Conservation (phyloP, 192 early-diverging fungal genomes). For the Backusella circina region DNA sequence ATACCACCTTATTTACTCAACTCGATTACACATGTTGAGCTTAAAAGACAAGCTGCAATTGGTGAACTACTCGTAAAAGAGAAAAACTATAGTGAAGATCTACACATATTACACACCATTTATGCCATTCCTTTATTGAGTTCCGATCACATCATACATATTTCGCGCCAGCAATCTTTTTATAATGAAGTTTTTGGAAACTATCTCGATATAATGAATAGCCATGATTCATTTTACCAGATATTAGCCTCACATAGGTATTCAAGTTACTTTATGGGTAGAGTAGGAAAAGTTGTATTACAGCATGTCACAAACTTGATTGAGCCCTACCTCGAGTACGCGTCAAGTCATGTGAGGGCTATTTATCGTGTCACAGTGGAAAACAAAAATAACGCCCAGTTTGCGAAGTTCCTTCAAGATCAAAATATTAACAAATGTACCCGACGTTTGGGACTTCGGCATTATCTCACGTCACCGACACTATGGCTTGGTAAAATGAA, state of each 20-base stretch:
- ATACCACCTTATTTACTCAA: neutral
- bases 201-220: neutral
- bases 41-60: conserved; percentile 23
- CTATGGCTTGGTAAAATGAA: conserved; percentile 19
- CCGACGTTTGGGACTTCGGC: conserved; percentile 10
- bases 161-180: neutral
- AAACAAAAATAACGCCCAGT: neutral
- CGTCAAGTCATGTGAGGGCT: conserved; percentile 7
- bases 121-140: conserved; percentile 11
- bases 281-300: conserved; percentile 2
- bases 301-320: conserved; percentile 13
- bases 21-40: neutral
- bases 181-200: conserved; percentile 14
- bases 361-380: conserved; percentile 10
- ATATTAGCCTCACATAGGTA: neutral
- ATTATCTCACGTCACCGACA: conserved; percentile 18
- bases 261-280: neutral
- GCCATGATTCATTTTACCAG: neutral
- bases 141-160: neutral
- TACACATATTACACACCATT: conserved; percentile 6
- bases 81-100: conserved; percentile 13
- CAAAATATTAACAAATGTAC: neutral
- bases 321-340: conserved; percentile 19
- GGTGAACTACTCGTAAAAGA: conserved; percentile 20
- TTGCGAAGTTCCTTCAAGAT: neutral